Conservation (phyloP, 345 rosid genomes). For the Linum usitatissimum region DNA sequence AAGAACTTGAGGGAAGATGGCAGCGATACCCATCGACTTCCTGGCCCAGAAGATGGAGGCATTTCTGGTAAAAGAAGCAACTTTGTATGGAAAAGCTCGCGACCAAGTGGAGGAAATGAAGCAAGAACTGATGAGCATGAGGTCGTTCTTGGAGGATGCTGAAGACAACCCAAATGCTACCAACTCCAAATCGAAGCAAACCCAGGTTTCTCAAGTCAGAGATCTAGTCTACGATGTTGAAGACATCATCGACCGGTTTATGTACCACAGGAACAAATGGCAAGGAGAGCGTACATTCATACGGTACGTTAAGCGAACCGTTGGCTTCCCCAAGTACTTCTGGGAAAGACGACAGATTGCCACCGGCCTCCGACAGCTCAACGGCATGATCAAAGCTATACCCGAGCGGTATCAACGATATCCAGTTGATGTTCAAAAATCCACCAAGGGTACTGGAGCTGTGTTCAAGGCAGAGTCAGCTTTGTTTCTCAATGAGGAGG, state of each 20-base stretch:
- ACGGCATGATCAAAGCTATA: not conserved
- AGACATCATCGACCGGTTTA: not conserved
- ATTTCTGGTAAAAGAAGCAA: not conserved
- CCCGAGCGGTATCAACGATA: not conserved
- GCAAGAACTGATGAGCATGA: not conserved
- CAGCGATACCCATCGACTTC: not conserved
- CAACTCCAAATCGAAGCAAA: not conserved
- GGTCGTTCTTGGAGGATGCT: not conserved
- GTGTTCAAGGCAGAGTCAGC: not conserved
- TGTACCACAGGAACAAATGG: not conserved
- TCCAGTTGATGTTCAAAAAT: not conserved
- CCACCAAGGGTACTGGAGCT: not conserved
- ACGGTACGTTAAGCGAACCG: not conserved
- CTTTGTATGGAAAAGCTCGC: not conserved
- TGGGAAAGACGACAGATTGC: not conserved
- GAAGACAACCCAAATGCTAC: not conserved
- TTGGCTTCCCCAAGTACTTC: not conserved
- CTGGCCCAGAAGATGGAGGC: not conserved
- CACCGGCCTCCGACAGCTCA: not conserved
- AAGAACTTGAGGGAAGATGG: too few relatives aligned
- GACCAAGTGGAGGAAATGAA: not conserved
- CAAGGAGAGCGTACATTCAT: not conserved
- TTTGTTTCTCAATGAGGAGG: slow-evolving; percentile 1
- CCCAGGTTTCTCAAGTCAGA: not conserved
- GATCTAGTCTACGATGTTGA: not conserved